Evolutionary conservation across 305 asterid species (phyloP).

Genomic region (Fraxinus baroniana): DNA sequence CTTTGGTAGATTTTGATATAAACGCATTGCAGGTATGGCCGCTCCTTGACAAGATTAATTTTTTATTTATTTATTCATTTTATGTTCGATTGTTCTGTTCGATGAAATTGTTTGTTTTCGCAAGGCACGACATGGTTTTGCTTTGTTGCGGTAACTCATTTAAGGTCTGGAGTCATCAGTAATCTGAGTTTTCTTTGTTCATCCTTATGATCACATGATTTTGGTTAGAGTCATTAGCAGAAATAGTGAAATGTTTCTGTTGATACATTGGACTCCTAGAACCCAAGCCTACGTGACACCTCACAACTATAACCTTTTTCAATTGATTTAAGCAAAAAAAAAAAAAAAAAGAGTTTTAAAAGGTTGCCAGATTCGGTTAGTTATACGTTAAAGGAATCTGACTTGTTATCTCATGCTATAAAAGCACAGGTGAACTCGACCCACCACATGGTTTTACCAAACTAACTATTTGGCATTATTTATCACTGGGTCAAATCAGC

Average conservation of each 20-base stretch:
- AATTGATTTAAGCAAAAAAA: neutral
- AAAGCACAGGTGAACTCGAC: neutral
- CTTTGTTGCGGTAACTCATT: neutral
- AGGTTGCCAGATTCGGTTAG: neutral
- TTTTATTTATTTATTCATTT: neutral
- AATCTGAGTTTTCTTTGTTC: neutral
- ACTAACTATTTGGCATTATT: neutral
- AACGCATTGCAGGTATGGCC: slow-evolving; percentile 63
- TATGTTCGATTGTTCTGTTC: neutral
- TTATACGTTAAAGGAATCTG: neutral
- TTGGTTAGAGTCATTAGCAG: neutral
- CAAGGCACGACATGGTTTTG: neutral
- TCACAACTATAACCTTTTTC: neutral
- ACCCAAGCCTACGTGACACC: neutral
- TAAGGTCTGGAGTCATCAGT: neutral
- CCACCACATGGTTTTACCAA: neutral
- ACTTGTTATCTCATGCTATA: neutral
- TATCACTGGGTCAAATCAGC: neutral
- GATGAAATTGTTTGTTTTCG: neutral
- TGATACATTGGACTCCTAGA: neutral
- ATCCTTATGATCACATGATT: neutral
- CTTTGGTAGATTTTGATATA: slow-evolving; percentile 53
- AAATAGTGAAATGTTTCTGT: neutral
- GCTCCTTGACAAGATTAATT: neutral
- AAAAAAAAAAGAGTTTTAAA: neutral